Evolutionary conservation across 2,329 filamentous ascomycete species (phyloP).

Genomic region (Alternaria alternata): DNA sequence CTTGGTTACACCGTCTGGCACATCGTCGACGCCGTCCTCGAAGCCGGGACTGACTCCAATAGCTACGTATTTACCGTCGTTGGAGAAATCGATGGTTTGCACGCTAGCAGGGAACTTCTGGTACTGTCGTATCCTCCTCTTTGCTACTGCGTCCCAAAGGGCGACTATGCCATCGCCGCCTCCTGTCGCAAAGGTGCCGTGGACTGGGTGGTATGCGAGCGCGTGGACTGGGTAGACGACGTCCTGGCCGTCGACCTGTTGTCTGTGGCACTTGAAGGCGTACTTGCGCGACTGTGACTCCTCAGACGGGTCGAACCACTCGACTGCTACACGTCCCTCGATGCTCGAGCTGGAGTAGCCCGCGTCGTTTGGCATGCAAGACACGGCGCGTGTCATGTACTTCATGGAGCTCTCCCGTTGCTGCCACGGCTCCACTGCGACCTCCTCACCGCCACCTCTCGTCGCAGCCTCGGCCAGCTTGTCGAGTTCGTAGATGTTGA

Average conservation of each 20-base stretch:
- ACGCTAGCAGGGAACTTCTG: constrained; percentile 83
- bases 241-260: constrained; percentile 74
- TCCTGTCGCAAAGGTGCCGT: constrained; percentile 86
- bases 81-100: constrained; percentile 77
- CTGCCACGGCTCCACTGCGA: constrained; percentile 82
- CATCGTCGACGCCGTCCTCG: constrained; percentile 85
- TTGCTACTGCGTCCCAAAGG: constrained; percentile 90
- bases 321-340: constrained; percentile 93
- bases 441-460: constrained; percentile 28
- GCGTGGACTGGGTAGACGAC: constrained; percentile 93
- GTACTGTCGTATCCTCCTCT: constrained; percentile 88
- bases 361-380: constrained; percentile 95
- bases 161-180: constrained; percentile 93
- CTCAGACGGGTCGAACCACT: constrained; percentile 92
- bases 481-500: constrained; percentile 91
- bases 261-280: constrained; percentile 97
- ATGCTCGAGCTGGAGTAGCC: constrained; percentile 94
- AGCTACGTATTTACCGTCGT: constrained; percentile 79
- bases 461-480: constrained; percentile 61
- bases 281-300: constrained; percentile 94
- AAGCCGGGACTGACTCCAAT: constrained; percentile 86
- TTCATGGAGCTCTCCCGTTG: constrained; percentile 92
- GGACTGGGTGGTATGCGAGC: constrained; percentile 82
- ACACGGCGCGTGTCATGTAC: constrained; percentile 91
- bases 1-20: constrained; percentile 74